These are phyloP conservation scores for Solanum hybrid DNA, from an alignment of 305 asterid genomes.

Conservation along the genomic window DNA sequence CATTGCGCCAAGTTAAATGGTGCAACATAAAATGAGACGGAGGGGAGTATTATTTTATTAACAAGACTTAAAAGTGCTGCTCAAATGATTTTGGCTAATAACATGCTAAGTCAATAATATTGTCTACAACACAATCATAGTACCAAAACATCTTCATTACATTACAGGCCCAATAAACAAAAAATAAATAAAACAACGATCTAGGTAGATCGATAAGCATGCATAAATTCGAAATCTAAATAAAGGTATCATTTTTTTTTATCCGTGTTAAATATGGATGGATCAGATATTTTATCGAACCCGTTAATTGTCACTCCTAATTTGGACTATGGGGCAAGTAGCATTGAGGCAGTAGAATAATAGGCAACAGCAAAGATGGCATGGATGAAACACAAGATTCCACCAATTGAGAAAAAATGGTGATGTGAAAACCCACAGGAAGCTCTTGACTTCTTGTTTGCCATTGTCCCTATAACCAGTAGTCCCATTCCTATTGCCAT, in stretches of 20 bases:
- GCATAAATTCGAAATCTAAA: not conserved
- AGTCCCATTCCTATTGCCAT: slow-evolving; percentile 54
- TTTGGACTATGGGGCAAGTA: not conserved
- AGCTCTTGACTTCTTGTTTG: slow-evolving; percentile 65
- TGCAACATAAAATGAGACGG: not conserved
- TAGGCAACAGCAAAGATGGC: slow-evolving; percentile 67
- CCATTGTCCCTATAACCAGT: slow-evolving; percentile 68
- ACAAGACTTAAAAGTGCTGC: not conserved
- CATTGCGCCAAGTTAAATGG: rapidly evolving
- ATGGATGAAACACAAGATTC: slow-evolving; percentile 68
- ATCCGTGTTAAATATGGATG: not conserved
- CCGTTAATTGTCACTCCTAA: not conserved
- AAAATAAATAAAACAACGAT: not conserved
- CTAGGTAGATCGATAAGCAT: not conserved
- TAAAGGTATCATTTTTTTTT: not conserved
- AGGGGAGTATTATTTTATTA: no score
- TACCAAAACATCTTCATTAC: not conserved
- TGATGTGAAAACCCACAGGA: slow-evolving; percentile 78
- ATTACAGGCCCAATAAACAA: not conserved
- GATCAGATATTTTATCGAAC: not conserved
- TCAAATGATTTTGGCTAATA: not conserved
- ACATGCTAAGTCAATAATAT: not conserved
- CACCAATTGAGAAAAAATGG: slow-evolving; percentile 72
- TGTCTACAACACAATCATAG: not conserved
- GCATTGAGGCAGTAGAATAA: slow-evolving; percentile 48